Base-by-base conservation (phyloP, 139 green algal genomes). In the Closterium sp. region DNA sequence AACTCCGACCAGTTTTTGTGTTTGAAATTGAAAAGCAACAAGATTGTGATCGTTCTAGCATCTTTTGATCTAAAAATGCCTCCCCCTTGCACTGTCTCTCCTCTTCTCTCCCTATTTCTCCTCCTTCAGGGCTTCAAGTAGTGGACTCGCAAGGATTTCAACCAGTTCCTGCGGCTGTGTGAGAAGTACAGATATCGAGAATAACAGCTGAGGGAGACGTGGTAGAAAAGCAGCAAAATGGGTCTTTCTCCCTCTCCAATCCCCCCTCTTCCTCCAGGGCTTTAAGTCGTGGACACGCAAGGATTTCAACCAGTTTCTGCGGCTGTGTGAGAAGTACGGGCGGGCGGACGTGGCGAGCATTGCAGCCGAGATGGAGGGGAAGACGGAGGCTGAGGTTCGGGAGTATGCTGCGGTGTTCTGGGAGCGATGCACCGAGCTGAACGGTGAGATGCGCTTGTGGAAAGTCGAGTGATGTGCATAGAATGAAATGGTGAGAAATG, bases 291-390 rank as follows among this genome's bases (percentile, higher is more conserved):
- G 98, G 98, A 99, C 91, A 92, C 92, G 96, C 38, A 89, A 95
- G 45, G 98, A 99, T 94, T 99, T 99, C 96, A 97, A 97, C 88
- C 94, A 96, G 24, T 99, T 99, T 94, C 94, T 98, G 88, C 96
- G 97, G 38, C 97, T 97, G 3, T 2, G 2, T 2, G 3, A 38
- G 32, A 38, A 38, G 32, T 3, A 7, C 89, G 98, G 98, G 7
- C 96, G 98, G 38, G 91, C 96, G 29, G 95, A 97, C 30, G 84
- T 99, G 34, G 86, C 93, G 0, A 95, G 96, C 73, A 97, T 99
- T 32, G 96, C 97, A 5, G 91, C 88, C 1, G 98, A 99, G 92
- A 95, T 99, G 2, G 92, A 94, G 90, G 89, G 89, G 30, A 94
- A 94, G 89, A 89, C 86, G 13, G 22, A 93, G 62, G 5, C 91